Conservation (phyloP, 345 rosid species). For the Hibiscus trionum region DNA sequence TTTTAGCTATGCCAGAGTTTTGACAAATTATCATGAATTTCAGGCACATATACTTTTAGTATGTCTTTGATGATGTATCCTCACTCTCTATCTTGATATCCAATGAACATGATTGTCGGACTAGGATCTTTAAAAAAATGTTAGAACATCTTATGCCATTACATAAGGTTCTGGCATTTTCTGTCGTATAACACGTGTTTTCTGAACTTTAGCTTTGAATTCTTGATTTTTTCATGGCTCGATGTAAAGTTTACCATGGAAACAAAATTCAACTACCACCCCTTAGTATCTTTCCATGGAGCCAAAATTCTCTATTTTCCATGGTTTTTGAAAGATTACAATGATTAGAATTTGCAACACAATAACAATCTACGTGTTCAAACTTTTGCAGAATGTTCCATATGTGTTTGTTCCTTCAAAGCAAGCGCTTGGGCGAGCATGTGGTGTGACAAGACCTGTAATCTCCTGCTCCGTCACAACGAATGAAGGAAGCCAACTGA, state of each 20-base stretch:
- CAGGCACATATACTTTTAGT: too few relatives aligned
- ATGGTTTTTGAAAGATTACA: not conserved
- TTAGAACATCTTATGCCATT: too few relatives aligned
- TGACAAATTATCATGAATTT: not conserved
- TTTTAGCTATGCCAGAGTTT: not conserved
- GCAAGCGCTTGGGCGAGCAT: slow-evolving; percentile 92
- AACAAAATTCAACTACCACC: not conserved
- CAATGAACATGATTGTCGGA: too few relatives aligned
- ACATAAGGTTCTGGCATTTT: too few relatives aligned
- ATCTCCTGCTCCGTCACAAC: slow-evolving; percentile 81
- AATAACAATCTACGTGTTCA: not conserved
- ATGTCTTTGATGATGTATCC: too few relatives aligned
- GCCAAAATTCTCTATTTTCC: not conserved
- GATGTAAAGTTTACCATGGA: not conserved
- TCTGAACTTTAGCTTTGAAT: too few relatives aligned
- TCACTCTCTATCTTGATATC: too few relatives aligned
- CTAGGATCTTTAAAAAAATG: too few relatives aligned
- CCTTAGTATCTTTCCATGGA: not conserved
- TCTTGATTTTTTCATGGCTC: not conserved
- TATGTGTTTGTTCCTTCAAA: slow-evolving; percentile 97
- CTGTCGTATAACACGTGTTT: too few relatives aligned
- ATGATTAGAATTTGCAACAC: not conserved
- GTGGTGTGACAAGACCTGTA: slow-evolving; percentile 94
- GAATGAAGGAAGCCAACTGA: slow-evolving; percentile 86
- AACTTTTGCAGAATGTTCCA: slow-evolving; percentile 71